These are phyloP conservation scores for Aspergillus cejpii DNA, from an alignment of 2,329 filamentous ascomycete genomes.

Conservation along the genomic window DNA sequence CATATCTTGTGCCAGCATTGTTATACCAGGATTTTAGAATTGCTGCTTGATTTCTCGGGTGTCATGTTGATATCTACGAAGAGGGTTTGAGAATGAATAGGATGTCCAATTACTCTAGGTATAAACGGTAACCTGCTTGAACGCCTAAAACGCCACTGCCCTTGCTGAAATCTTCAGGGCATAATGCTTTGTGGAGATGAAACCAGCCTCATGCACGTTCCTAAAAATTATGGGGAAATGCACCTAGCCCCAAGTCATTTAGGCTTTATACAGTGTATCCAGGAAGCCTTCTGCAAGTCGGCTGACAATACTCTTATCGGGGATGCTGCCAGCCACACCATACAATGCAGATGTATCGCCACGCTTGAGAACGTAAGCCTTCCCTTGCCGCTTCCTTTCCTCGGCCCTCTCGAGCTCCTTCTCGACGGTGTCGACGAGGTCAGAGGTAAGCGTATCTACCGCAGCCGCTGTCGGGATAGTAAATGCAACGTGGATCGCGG, in stretches of 20 bases:
- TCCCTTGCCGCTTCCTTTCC: constrained; percentile 57
- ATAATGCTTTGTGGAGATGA: not conserved
- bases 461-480: constrained; percentile 78
- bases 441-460: constrained; percentile 69
- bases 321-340: constrained; percentile 87
- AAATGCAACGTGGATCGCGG: constrained; percentile 89
- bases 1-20: constrained; percentile 6
- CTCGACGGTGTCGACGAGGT: constrained; percentile 54
- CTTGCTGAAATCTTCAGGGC: not conserved
- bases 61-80: not conserved
- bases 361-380: constrained; percentile 46
- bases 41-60: not conserved
- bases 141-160: constrained; percentile 10
- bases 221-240: not conserved
- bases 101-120: not conserved
- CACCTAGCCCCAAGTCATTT: constrained; percentile 10
- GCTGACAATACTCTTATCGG: constrained; percentile 91
- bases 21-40: constrained; percentile 3
- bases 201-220: not conserved
- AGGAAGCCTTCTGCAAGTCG: constrained; percentile 86
- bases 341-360: constrained; percentile 81
- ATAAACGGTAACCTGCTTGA: not conserved
- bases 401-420: constrained; percentile 76
- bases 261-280: constrained; percentile 87
- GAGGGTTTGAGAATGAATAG: not conserved